phyloP scores from a whole-genome alignment of 768 basidiomycete genomes.

The Punctularia strigosozonata region DNA sequence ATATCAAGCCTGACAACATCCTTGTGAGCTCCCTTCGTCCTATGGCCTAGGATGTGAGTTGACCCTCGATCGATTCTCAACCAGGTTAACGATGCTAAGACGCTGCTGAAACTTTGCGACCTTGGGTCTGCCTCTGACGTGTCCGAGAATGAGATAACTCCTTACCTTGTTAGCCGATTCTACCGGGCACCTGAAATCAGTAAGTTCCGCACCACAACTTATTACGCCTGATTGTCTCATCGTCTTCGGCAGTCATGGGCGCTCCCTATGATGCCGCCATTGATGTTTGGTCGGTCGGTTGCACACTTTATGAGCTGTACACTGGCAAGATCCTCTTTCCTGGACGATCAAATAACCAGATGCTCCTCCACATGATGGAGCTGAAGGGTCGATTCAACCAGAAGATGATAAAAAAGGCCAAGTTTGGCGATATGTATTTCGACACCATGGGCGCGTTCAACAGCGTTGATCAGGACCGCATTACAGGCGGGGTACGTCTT shows the following conservation, averaged over 20 bases:
- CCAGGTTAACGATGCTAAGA: slow-evolving; percentile 95
- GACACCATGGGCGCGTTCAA: slow-evolving; percentile 86
- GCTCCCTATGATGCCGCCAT: slow-evolving; percentile 89
- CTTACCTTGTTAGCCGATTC: slow-evolving; percentile 94
- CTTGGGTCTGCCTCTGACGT: slow-evolving; percentile 94
- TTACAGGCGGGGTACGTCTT: slow-evolving; percentile 67
- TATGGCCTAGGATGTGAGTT: not conserved
- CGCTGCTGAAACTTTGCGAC: slow-evolving; percentile 88
- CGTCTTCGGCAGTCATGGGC: slow-evolving; percentile 61
- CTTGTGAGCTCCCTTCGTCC: slow-evolving; percentile 40
- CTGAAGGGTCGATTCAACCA: slow-evolving; percentile 87
- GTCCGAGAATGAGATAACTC: slow-evolving; percentile 93
- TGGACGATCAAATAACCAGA: slow-evolving; percentile 93
- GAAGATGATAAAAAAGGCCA: slow-evolving; percentile 90
- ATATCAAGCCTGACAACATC: slow-evolving; percentile 98
- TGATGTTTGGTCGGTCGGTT: slow-evolving; percentile 95
- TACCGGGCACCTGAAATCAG: slow-evolving; percentile 99
- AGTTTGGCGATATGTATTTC: slow-evolving; percentile 88
- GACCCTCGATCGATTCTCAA: slow-evolving; percentile 1
- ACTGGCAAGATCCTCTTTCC: slow-evolving; percentile 97
- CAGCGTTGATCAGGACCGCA: slow-evolving; percentile 73
- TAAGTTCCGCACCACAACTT: slow-evolving; percentile 27
- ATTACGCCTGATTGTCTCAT: slow-evolving; percentile 8
- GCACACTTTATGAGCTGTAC: slow-evolving; percentile 92
- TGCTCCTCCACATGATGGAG: slow-evolving; percentile 97